Conservation (phyloP, 805 yeast species). For the Pichia manshurica region DNA sequence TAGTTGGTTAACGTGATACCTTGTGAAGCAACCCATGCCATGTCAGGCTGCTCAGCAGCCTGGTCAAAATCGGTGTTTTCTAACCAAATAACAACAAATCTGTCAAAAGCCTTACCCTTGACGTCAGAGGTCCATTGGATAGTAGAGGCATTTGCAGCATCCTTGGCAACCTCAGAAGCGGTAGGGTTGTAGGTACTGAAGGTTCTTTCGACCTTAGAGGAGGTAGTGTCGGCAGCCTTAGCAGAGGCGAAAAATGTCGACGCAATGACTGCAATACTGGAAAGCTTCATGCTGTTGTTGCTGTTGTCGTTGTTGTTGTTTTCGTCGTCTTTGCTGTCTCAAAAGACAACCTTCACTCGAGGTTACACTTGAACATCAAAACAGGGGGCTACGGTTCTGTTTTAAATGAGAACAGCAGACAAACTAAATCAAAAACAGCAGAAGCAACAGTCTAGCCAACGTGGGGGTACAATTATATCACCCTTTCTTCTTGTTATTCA, state of each 20-base stretch:
- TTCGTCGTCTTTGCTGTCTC: not conserved
- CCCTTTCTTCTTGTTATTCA: too few species aligned
- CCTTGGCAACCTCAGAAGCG: slow-evolving; percentile 29
- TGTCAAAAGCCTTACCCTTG: slow-evolving; percentile 35
- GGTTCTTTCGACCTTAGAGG: slow-evolving; percentile 18
- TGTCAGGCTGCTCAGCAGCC: slow-evolving; percentile 40
- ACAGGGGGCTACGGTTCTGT: too few species aligned
- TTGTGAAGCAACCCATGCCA: slow-evolving; percentile 37
- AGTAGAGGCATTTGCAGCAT: slow-evolving; percentile 32
- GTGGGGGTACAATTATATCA: too few species aligned
- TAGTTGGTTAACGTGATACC: slow-evolving; percentile 46
- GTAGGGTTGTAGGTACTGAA: slow-evolving; percentile 30
- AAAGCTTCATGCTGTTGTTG: slow-evolving; percentile 7
- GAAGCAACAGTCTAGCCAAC: too few species aligned
- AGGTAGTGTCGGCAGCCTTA: slow-evolving; percentile 10
- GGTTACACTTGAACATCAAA: too few species aligned
- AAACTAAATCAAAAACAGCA: too few species aligned
- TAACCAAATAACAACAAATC: slow-evolving; percentile 41
- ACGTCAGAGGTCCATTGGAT: slow-evolving; percentile 32
- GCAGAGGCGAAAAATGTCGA: slow-evolving; percentile 8
- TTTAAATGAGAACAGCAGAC: too few species aligned
- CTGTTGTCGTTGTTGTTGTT: not conserved
- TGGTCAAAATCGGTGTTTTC: slow-evolving; percentile 49
- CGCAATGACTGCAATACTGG: slow-evolving; percentile 9
- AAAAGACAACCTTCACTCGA: too few species aligned